Evolutionary conservation across 805 yeast species (phyloP).

Genomic region (Candida corydali): DNA sequence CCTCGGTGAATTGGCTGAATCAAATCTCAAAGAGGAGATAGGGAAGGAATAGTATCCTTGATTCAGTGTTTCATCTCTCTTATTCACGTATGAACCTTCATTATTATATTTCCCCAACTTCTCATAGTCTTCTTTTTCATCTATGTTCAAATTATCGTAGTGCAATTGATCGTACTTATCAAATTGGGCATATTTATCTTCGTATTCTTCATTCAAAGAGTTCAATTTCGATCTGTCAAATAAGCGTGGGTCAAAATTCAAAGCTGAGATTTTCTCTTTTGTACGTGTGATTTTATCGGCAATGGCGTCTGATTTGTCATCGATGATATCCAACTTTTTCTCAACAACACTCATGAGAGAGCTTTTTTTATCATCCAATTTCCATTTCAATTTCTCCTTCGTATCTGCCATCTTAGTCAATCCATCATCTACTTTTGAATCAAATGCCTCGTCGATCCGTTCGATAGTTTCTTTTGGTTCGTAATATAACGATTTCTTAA

Average conservation of each 20-base stretch:
- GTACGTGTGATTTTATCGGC: conserved; percentile 8
- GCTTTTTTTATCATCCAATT: conserved; percentile 12
- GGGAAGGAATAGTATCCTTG: conserved; percentile 17
- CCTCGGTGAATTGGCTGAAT: conserved; percentile 16
- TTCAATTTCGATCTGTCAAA: conserved; percentile 8
- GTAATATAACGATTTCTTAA: conserved; percentile 17
- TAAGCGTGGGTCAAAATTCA: conserved; percentile 7
- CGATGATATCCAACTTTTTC: conserved; percentile 11
- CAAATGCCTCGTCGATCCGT: conserved; percentile 16
- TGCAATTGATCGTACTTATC: neutral
- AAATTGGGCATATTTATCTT: neutral
- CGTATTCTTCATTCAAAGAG: neutral
- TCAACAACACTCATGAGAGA: conserved; percentile 6
- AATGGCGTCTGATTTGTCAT: conserved; percentile 7
- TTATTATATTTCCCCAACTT: neutral
- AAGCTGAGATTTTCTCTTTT: neutral
- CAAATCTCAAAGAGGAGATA: conserved; percentile 15
- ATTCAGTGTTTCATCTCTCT: conserved; percentile 1
- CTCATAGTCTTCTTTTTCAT: conserved; percentile 1
- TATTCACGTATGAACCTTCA: conserved; percentile 5
- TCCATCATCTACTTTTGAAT: conserved; percentile 11
- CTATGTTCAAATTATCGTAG: neutral
- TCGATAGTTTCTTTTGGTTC: conserved; percentile 18
- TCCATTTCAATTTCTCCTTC: conserved; percentile 12
- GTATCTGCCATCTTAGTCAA: conserved; percentile 3